These are phyloP conservation scores for Nakazawaea ambrosiae DNA, from an alignment of 805 yeast species.

Conservation along the genomic window DNA sequence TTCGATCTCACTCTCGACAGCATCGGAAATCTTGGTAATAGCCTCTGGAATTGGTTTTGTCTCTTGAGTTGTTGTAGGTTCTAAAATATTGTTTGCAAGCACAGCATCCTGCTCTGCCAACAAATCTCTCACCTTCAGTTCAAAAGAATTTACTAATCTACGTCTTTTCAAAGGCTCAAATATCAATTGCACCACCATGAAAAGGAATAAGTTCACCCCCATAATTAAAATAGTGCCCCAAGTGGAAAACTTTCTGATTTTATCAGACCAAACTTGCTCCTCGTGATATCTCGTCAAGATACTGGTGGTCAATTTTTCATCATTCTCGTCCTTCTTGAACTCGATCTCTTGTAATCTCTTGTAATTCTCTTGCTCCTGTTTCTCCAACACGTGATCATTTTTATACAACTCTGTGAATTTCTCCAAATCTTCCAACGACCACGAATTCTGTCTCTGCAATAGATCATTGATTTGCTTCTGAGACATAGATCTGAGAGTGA, in stretches of 20 bases:
- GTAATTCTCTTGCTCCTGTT: conserved; percentile 46
- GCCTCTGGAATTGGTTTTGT: no score
- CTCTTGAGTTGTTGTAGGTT: no score
- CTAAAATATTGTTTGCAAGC: no score
- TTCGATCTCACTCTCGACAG: no score
- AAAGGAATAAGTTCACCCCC: conserved; percentile 77
- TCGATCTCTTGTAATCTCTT: conserved; percentile 47
- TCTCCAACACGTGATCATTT: conserved; percentile 71
- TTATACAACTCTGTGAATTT: conserved; percentile 75
- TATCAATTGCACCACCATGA: conserved; percentile 74
- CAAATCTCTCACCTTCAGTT: conserved; percentile 60
- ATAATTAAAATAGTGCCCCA: conserved; percentile 93
- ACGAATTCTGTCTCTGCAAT: conserved; percentile 73
- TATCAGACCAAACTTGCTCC: conserved; percentile 97
- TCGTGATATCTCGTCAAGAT: conserved; percentile 89
- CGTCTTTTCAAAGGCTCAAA: conserved; percentile 94
- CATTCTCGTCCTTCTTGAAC: conserved; percentile 56
- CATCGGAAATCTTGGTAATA: no score
- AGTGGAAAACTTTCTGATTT: conserved; percentile 86
- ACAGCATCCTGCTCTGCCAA: conserved; percentile 28
- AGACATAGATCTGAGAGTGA: conserved; percentile 54
- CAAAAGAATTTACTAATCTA: conserved; percentile 76
- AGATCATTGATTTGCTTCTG: conserved; percentile 86
- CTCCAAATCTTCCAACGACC: conserved; percentile 78
- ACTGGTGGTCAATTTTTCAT: conserved; percentile 61